A percentile compares a stretch with the other conserved stretches of the same genome.
Evolutionary conservation across 495 filamentous ascomycete species (phyloP).

Genomic region (Podospora pseudoanserina): DNA sequence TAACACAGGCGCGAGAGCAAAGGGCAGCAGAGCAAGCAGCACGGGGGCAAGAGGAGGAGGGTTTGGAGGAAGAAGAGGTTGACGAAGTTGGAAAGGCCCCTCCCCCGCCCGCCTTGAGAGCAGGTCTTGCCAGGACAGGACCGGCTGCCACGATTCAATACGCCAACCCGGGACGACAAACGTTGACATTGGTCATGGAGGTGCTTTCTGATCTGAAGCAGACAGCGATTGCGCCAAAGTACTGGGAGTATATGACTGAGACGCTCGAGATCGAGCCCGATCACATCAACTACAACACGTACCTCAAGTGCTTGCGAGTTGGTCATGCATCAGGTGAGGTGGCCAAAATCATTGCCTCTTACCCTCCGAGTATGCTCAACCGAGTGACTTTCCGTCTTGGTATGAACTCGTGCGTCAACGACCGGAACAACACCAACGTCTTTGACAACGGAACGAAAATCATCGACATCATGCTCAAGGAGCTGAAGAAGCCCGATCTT

Average conservation of each 20-base stretch:
- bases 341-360: conserved; percentile 51
- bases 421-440: conserved; percentile 64
- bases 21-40: neutral
- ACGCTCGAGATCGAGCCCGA: conserved; percentile 62
- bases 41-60: neutral
- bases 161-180: conserved; percentile 59
- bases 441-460: conserved; percentile 55
- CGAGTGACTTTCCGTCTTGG: conserved; percentile 65
- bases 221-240: conserved; percentile 51
- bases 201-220: conserved; percentile 53
- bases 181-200: conserved; percentile 64
- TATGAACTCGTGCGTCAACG: conserved; percentile 62
- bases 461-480: conserved; percentile 52
- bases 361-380: conserved; percentile 40
- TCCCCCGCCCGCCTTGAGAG: neutral
- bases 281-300: conserved; percentile 57
- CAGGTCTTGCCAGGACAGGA: neutral
- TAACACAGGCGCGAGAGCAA: conserved; percentile 1
- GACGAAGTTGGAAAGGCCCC: neutral
- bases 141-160: conserved; percentile 23
- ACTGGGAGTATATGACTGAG: conserved; percentile 70
- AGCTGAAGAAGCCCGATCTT: conserved; percentile 43
- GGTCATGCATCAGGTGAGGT: conserved; percentile 56
- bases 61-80: neutral
- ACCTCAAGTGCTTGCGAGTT: conserved; percentile 63